Conservation (phyloP, 345 rosid genomes). For the Eucalyptus paniculata region DNA sequence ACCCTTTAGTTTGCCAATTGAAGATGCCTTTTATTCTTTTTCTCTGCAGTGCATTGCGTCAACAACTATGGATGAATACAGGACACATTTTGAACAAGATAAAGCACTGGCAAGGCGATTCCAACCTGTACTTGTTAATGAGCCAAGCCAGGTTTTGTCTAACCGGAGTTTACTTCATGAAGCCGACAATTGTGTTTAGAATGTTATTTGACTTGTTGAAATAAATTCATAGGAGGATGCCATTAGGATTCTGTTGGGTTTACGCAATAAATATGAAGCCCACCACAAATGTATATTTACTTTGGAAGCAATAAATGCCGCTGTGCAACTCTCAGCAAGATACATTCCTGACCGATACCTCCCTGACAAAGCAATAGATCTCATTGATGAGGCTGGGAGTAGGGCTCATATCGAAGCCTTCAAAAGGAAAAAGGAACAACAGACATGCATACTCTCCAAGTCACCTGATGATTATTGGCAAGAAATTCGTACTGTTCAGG, state of each 20-base stretch:
- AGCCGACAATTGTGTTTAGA: neutral
- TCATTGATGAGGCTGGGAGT: constrained; percentile 97
- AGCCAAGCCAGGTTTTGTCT: constrained; percentile 74
- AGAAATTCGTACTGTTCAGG: constrained; percentile 89
- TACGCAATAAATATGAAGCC: constrained; percentile 81
- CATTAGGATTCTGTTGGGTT: constrained; percentile 68
- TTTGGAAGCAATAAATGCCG: constrained; percentile 82
- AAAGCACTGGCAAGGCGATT: constrained; percentile 94
- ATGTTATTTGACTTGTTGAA: neutral
- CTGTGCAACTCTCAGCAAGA: constrained; percentile 76
- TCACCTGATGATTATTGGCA: constrained; percentile 94
- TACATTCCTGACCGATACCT: constrained; percentile 89
- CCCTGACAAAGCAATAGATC: constrained; percentile 99
- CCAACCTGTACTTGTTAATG: constrained; percentile 83
- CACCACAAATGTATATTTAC: constrained; percentile 86
- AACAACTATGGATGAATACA: constrained; percentile 79
- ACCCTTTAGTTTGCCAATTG: neutral
- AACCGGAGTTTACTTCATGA: neutral
- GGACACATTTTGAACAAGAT: constrained; percentile 84
- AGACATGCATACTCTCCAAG: constrained; percentile 66
- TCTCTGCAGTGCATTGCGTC: constrained; percentile 89
- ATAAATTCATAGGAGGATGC: constrained; percentile 70
- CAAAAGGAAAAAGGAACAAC: constrained; percentile 77
- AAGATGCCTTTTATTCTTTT: neutral
- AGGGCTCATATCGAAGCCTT: constrained; percentile 81